A percentile compares a stretch with the other conserved stretches of the same genome.
These are phyloP conservation scores for Lecanicillium sp. DNA, from an alignment of 2,329 filamentous ascomycete genomes.

Conservation along the genomic window DNA sequence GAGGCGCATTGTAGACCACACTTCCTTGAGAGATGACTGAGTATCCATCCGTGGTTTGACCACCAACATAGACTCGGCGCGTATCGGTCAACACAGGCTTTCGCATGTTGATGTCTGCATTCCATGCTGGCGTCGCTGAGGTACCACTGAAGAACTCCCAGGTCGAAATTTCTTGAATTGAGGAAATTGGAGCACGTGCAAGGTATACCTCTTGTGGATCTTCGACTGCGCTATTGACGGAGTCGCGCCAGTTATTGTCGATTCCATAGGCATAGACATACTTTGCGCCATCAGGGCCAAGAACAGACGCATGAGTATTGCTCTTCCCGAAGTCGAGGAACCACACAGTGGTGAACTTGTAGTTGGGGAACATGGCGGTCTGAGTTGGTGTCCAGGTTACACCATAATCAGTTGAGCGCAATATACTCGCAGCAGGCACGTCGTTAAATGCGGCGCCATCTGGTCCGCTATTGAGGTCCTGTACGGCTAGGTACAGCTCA, in stretches of 20 bases:
- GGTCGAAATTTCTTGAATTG: slow-evolving; percentile 4
- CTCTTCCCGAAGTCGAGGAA: slow-evolving; percentile 8
- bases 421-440: slow-evolving; percentile 5
- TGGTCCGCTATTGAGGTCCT: slow-evolving; percentile 2
- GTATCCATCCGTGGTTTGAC: slow-evolving; percentile 3
- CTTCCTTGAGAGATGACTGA: slow-evolving; percentile 7
- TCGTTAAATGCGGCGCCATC: slow-evolving; percentile 4
- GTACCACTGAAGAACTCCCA: slow-evolving; percentile 7
- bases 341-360: slow-evolving; percentile 4
- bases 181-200: slow-evolving; percentile 1
- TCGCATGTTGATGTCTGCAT: not conserved
- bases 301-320: slow-evolving; percentile 5
- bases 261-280: slow-evolving; percentile 7
- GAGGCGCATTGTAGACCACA: slow-evolving; percentile 6
- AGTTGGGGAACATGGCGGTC: slow-evolving; percentile 5
- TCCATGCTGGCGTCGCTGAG: not conserved
- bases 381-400: slow-evolving; percentile 5
- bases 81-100: slow-evolving; percentile 3
- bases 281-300: slow-evolving; percentile 4
- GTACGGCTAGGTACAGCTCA: slow-evolving; percentile 4
- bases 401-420: slow-evolving; percentile 5
- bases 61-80: slow-evolving; percentile 1
- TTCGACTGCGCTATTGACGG: not conserved
- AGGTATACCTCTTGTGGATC: slow-evolving; percentile 6
- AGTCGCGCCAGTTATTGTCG: slow-evolving; percentile 7